Conservation (phyloP, 441 rosid genomes). For the Populus hybrid region DNA sequence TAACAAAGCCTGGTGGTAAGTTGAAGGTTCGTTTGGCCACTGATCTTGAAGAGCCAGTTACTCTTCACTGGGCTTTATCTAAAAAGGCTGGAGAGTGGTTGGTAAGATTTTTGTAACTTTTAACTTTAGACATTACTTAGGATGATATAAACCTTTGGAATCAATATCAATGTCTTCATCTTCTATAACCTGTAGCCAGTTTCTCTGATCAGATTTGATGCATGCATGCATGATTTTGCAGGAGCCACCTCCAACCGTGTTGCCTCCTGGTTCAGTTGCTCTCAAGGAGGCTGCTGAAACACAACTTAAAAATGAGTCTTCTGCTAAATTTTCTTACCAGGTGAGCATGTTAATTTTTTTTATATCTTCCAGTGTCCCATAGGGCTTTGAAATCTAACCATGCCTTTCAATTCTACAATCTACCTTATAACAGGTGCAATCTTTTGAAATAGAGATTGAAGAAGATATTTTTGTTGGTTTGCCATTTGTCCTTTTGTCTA, state of each 20-base stretch:
- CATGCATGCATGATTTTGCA: slow-evolving; percentile 42
- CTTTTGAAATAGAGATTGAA: slow-evolving; percentile 68
- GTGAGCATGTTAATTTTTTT: slow-evolving; percentile 33
- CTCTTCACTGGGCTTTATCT: slow-evolving; percentile 97
- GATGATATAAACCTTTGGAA: slow-evolving; percentile 16
- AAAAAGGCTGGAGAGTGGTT: slow-evolving; percentile 80
- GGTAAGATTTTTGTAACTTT: slow-evolving; percentile 52
- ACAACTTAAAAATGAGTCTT: slow-evolving; percentile 40
- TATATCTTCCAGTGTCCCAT: slow-evolving; percentile 11
- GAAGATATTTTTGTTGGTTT: slow-evolving; percentile 72
- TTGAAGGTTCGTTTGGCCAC: slow-evolving; percentile 66
- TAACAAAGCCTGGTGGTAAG: slow-evolving; percentile 60
- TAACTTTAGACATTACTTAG: slow-evolving; percentile 10
- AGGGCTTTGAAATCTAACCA: slow-evolving; percentile 17
- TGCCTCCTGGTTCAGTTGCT: slow-evolving; percentile 76
- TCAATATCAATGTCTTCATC: slow-evolving; percentile 13
- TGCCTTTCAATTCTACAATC: background rate
- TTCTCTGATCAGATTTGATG: slow-evolving; percentile 15
- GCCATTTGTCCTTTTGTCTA: slow-evolving; percentile 81
- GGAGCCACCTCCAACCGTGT: slow-evolving; percentile 67
- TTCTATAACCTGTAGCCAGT: slow-evolving; percentile 11
- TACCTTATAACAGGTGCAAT: slow-evolving; percentile 56
- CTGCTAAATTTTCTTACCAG: slow-evolving; percentile 56
- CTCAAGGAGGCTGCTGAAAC: slow-evolving; percentile 63
- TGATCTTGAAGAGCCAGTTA: slow-evolving; percentile 62